Evolutionary conservation across 768 basidiomycete species (phyloP), one percentile per base, ranked within the genome.

Genomic region (Suillus variegatus): DNA sequence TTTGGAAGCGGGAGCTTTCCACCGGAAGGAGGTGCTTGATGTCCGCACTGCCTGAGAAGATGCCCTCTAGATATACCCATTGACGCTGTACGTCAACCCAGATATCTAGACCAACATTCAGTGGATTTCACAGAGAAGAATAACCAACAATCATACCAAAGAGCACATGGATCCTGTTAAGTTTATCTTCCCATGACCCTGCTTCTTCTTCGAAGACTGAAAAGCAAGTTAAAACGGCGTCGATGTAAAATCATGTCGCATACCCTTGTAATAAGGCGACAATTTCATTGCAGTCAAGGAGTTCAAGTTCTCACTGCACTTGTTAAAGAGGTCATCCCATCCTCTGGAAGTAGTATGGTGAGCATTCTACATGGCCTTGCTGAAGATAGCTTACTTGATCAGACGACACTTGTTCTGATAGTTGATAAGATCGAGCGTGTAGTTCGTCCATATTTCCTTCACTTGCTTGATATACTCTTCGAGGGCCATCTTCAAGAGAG

Each of bases 21-120:
- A 98, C 92, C 1, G 97, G 97, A 35, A 99, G 89, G 16, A 99
- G 88, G 75, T 99, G 97, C 75, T 99, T 99, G 85, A 99, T 99
- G 74, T 99, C 97, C 32, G 96, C 97, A 70, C 95, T 98, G 41
- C 97, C 96, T n/a, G 97, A 94, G 79, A 99, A 99, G 71, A 99
- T 99, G 51, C 97, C 97, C 77, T 99, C 97, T 61, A 99, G 85
- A 75, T 99, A 99, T 1, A 99, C 97, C 97, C 97, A 99, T 81
- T 99, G 97, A 8, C 97, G 88, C 71, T 99, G 97, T 18, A 99
- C 97, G 71, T 99, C 97, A 70, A 99, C 97, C 97, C 97, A 99
- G 44, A 99, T 92, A 77, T 99, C 94, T 94, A 54, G 75, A 61
- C 51, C 51, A 38, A 55, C 47, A 51, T 46, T 63, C 47, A 68